phyloP scores from a whole-genome alignment of 768 basidiomycete species.

The Trametes cubensis region DNA sequence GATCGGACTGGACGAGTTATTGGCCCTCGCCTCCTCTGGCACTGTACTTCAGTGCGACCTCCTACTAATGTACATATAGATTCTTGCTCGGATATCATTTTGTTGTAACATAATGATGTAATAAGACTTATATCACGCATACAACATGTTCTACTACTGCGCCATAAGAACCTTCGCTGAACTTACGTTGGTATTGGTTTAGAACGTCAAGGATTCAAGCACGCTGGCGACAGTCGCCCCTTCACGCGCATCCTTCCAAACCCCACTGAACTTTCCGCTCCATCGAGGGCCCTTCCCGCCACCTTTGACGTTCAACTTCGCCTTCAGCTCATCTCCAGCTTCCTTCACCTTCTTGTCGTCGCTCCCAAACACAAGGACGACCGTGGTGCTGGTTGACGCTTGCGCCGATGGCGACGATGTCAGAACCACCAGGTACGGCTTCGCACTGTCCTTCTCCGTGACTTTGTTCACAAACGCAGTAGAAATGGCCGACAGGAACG shows the following conservation, averaged over 20 bases:
- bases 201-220: conserved; percentile 28
- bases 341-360: conserved; percentile 63
- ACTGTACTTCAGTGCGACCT: too few relatives aligned
- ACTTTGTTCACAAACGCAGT: conserved; percentile 42
- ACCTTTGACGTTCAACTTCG: conserved; percentile 65
- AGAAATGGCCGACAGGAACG: conserved; percentile 61
- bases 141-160: neutral
- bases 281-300: conserved; percentile 77
- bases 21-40: too few relatives aligned
- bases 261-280: conserved; percentile 74
- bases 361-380: conserved; percentile 62
- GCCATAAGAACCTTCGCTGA: too few relatives aligned
- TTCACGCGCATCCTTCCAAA: conserved; percentile 59
- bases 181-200: neutral
- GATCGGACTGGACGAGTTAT: neutral
- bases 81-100: neutral
- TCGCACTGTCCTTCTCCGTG: conserved; percentile 27
- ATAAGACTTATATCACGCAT: conserved; percentile 14
- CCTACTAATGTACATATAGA: neutral
- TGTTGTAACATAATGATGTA: conserved; percentile 22
- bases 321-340: conserved; percentile 58
- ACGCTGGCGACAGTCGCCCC: conserved; percentile 42
- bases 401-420: conserved; percentile 67
- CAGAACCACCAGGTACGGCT: conserved; percentile 52
- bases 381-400: conserved; percentile 48